Base-by-base conservation (phyloP, 2,329 filamentous ascomycete species). In the Arthrobotrys sphaeroides region DNA sequence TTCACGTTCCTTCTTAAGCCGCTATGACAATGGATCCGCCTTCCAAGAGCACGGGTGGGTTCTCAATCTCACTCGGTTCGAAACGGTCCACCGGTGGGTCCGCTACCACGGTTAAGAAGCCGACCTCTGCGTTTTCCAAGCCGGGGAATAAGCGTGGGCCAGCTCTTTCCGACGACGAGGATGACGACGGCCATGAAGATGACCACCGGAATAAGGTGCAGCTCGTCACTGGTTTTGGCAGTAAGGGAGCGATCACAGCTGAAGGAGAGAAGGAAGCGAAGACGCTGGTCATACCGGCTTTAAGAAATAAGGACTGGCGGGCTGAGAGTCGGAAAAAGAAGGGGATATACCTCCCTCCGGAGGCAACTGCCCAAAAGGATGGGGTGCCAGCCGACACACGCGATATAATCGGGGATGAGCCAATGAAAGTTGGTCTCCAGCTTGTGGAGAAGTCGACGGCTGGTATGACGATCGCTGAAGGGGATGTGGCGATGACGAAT, bases 241-340 rank as follows among this genome's bases (percentile, higher is more conserved):
- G 69, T 28, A 70, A 77, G 28, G 74, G 77, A 16, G 77, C 78
- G 42, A 47, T 79, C 47, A 62, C 77, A 16, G 69, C 77, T 24
- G 62, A 72, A n/a, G 67, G 69, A 33, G 70, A 77, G 16, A 47
- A 62, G 9, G 81, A 83, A 45, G 73, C 81, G 78, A 85, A 79
- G 24, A 84, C 84, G 5, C 83, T 88, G 47, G 83, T 91, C 16
- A 92, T 92, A 77, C 83, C 85, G 28, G 83, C 83, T 40, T 84
- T 87, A 79, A 82, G 84, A 77, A 91, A 91, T 81, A 84, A 86
- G 62, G 87, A 91, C 82, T 90, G 88, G 89, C 85, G 86, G 79
- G 84, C 85, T 70, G 87, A 89, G 69, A 82, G 83, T 76, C 84
- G 84, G 77, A 85, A 85, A 75, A 82, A 83, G 76, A 80, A 70